Evolutionary conservation across 2,329 filamentous ascomycete genomes (phyloP).

Genomic region (Ophiostoma piceae): DNA sequence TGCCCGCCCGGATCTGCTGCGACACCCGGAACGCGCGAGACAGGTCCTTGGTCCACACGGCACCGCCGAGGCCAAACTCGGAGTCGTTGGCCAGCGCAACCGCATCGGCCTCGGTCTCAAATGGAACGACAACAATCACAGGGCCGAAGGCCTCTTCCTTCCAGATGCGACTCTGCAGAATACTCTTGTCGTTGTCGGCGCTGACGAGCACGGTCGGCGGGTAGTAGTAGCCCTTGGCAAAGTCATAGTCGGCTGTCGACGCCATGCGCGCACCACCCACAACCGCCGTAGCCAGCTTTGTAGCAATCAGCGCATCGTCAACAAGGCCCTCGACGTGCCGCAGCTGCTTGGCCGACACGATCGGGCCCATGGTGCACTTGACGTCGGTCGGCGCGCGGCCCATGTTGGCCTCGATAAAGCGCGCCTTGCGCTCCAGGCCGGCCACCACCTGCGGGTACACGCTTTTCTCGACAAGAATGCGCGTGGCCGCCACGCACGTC

Average conservation of each 20-base stretch:
- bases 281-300: conserved; percentile 39
- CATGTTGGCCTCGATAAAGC: conserved; percentile 50
- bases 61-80: conserved; percentile 71
- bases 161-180: conserved; percentile 68
- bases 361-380: conserved; percentile 58
- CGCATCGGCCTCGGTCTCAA: conserved; percentile 70
- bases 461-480: conserved; percentile 66
- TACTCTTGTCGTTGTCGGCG: conserved; percentile 44
- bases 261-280: conserved; percentile 47
- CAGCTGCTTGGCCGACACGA: conserved; percentile 60
- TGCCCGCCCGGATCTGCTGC: conserved; percentile 63
- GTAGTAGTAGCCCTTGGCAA: conserved; percentile 65
- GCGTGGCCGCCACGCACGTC: conserved; percentile 63
- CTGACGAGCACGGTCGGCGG: conserved; percentile 65
- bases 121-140: conserved; percentile 68
- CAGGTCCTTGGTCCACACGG: conserved; percentile 69
- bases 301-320: conserved; percentile 45
- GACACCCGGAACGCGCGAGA: conserved; percentile 68
- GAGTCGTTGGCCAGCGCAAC: conserved; percentile 66
- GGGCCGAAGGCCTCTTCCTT: conserved; percentile 80
- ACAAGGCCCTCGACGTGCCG: conserved; percentile 63
- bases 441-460: conserved; percentile 62
- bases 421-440: conserved; percentile 58
- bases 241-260: conserved; percentile 45
- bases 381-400: conserved; percentile 50